These are phyloP conservation scores for Phytophthora tubulina DNA, from an alignment of 352 stramenopile genomes.

Conservation along the genomic window DNA sequence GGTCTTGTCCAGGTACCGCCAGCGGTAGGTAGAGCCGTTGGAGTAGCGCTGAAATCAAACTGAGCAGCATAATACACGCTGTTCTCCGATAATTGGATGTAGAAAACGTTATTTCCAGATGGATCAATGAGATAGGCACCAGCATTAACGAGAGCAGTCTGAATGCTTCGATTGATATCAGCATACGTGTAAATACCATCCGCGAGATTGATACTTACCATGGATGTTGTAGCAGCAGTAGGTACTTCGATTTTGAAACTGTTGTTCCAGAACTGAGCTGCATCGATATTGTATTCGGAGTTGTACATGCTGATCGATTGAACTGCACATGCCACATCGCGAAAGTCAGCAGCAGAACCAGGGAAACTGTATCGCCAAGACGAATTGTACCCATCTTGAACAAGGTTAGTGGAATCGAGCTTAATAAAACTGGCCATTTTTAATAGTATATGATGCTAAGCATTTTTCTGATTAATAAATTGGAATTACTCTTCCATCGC, in stretches of 20 bases:
- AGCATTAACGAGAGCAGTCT: too few species aligned
- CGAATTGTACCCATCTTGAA: constrained; percentile 13
- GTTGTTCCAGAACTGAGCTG: constrained; percentile 4
- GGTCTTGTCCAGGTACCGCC: too few species aligned
- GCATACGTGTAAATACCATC: too few species aligned
- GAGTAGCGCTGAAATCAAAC: constrained; percentile 18
- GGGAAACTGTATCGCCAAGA: too few species aligned
- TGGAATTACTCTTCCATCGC: too few species aligned
- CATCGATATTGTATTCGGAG: constrained; percentile 16
- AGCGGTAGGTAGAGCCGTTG: constrained; percentile 13
- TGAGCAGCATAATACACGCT: constrained; percentile 22
- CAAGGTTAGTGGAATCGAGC: constrained; percentile 16
- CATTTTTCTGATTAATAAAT: too few species aligned
- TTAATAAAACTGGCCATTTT: constrained; percentile 11
- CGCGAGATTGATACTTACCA: background rate
- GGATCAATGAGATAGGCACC: too few species aligned
- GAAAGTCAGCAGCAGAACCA: too few species aligned
- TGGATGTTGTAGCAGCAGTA: constrained; percentile 17
- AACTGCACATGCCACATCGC: too few species aligned
- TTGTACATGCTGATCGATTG: too few species aligned
- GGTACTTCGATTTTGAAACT: constrained; percentile 24
- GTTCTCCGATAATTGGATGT: constrained; percentile 21
- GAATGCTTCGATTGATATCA: too few species aligned
- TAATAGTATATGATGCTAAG: constrained; percentile 25
- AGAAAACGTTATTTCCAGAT: too few species aligned